phyloP scores from a whole-genome alignment of 441 rosid species.

The Adansonia rubrostipa region DNA sequence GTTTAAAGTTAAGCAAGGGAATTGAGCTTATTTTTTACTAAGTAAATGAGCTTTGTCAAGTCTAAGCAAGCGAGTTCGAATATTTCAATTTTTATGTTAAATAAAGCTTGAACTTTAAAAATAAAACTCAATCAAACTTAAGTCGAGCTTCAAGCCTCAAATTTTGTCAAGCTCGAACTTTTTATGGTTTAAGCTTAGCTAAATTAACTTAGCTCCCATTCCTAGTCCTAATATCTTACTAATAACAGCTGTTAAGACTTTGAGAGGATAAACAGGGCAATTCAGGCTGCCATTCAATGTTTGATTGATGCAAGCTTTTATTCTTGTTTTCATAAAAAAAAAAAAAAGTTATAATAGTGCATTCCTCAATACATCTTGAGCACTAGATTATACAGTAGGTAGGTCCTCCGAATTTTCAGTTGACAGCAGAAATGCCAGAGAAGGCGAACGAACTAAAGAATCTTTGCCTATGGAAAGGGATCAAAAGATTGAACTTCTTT shows the following conservation, averaged over 20 bases:
- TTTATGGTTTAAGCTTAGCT: too few species aligned
- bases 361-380: background rate
- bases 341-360: slow-evolving; percentile 1
- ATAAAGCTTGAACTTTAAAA: too few species aligned
- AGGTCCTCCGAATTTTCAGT: background rate
- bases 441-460: background rate
- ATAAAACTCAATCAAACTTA: too few species aligned
- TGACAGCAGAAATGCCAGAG: background rate
- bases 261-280: slow-evolving; percentile 11
- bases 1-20: too few species aligned
- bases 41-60: too few species aligned
- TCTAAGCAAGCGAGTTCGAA: too few species aligned
- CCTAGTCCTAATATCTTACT: background rate
- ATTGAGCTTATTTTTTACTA: too few species aligned
- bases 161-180: too few species aligned
- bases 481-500: background rate
- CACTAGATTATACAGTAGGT: background rate
- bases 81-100: too few species aligned
- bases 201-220: background rate
- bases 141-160: too few species aligned
- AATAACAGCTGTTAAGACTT: background rate
- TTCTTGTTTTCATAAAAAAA: background rate
- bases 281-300: background rate
- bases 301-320: background rate
- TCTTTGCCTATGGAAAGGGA: background rate